These are phyloP conservation scores for Fallopia convolvulus DNA, from an alignment of 148 eudicot genomes.

Conservation along the genomic window DNA sequence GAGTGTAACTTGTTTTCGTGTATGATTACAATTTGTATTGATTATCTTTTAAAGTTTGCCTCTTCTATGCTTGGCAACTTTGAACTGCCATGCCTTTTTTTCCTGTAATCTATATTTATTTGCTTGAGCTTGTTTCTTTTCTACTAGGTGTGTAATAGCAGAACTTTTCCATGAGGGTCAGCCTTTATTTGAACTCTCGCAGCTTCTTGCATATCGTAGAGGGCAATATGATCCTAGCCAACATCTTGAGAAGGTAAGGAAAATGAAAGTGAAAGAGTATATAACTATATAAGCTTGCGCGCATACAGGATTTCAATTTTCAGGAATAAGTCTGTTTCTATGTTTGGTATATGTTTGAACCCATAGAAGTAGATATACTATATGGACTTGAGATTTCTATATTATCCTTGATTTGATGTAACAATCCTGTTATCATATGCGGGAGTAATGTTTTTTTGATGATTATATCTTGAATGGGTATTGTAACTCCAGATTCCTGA, in stretches of 20 bases:
- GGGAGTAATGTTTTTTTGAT: background rate
- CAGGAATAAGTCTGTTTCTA: background rate
- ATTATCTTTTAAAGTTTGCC: background rate
- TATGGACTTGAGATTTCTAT: background rate
- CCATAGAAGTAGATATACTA: background rate
- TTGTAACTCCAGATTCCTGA: constrained; percentile 68
- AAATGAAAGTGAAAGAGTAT: background rate
- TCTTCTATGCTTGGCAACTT: background rate
- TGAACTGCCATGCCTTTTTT: background rate
- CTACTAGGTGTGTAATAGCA: constrained; percentile 84
- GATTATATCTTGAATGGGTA: constrained; percentile 12
- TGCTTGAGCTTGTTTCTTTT: background rate
- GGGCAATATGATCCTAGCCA: constrained; percentile 94
- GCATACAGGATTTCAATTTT: background rate
- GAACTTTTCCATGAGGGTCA: constrained; percentile 98
- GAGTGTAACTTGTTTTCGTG: background rate
- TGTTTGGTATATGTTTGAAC: background rate
- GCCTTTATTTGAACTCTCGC: constrained; percentile 87
- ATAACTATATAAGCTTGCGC: background rate
- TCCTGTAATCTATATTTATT: background rate
- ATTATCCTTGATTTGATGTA: constrained; percentile 4
- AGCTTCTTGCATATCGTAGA: constrained; percentile 91
- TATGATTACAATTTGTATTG: background rate
- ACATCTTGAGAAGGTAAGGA: constrained; percentile 82
- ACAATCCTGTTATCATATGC: background rate